Conservation (phyloP, 2,329 filamentous ascomycete species). For the Apiospora hydei region DNA sequence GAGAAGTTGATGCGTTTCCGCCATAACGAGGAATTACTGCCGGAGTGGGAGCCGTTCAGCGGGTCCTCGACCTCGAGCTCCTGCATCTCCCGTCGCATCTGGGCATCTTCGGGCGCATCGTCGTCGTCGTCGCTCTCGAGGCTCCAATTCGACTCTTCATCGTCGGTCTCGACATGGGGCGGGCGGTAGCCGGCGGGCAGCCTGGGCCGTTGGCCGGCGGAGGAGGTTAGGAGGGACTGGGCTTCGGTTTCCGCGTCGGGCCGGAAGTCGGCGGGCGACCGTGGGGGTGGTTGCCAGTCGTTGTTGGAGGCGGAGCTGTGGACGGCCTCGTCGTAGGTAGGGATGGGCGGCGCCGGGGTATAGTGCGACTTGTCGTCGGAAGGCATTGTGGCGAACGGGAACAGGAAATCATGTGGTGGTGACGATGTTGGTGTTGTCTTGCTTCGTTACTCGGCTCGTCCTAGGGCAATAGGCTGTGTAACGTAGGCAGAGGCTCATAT, state of each 20-base stretch:
- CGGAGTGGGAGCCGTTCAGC: slow-evolving; percentile 44
- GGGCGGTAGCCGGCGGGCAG: slow-evolving; percentile 70
- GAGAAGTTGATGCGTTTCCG: slow-evolving; percentile 63
- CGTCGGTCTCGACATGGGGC: slow-evolving; percentile 74
- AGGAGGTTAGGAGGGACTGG: slow-evolving; percentile 74
- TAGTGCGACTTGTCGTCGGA: slow-evolving; percentile 64
- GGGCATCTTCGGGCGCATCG: slow-evolving; percentile 64
- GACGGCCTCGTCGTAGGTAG: slow-evolving; percentile 83
- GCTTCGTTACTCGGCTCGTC: slow-evolving; percentile 12
- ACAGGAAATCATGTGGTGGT: slow-evolving; percentile 18
- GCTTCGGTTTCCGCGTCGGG: slow-evolving; percentile 76
- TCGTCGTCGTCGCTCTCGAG: slow-evolving; percentile 42
- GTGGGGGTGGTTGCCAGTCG: slow-evolving; percentile 67
- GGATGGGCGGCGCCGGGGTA: slow-evolving; percentile 75
- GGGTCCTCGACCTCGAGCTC: slow-evolving; percentile 88
- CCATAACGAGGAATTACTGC: slow-evolving; percentile 48
- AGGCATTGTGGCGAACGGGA: slow-evolving; percentile 41
- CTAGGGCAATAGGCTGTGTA: neutral
- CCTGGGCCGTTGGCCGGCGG: slow-evolving; percentile 50
- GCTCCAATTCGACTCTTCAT: slow-evolving; percentile 58
- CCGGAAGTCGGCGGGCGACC: slow-evolving; percentile 66
- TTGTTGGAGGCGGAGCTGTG: slow-evolving; percentile 57
- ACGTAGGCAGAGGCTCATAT: neutral
- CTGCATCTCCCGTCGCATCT: slow-evolving; percentile 82
- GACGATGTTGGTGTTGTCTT: neutral